phyloP scores from a whole-genome alignment of 73 alveolate species.

The Durusdinium trenchii region DNA sequence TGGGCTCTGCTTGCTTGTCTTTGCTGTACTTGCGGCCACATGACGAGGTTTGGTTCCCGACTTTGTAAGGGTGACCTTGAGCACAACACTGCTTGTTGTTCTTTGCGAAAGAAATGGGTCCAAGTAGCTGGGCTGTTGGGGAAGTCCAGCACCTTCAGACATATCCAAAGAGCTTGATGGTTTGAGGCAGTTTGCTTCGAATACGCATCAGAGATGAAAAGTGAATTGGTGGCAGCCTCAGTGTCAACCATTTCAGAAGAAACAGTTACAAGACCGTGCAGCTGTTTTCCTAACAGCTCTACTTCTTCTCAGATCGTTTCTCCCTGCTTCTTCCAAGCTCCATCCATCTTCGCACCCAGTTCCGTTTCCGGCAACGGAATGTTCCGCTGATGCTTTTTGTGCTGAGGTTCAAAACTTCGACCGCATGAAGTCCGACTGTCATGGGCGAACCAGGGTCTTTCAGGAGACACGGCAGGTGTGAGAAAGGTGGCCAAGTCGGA shows the following conservation, averaged over 20 bases:
- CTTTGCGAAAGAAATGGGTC: background rate
- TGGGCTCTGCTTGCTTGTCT: conserved; percentile 39
- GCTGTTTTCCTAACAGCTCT: background rate
- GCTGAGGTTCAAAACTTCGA: no score
- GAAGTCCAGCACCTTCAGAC: no score
- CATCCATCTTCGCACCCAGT: background rate
- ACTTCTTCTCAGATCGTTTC: background rate
- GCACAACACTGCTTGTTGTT: background rate
- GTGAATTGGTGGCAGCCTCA: conserved; percentile 15
- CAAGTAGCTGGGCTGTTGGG: no score
- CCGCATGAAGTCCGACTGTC: no score
- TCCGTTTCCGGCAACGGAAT: no score
- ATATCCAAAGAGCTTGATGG: background rate
- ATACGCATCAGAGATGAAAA: conserved; percentile 1
- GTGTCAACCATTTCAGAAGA: background rate
- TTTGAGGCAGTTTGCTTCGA: conserved; percentile 15
- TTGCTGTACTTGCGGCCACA: background rate
- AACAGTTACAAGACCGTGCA: background rate
- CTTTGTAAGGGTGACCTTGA: background rate
- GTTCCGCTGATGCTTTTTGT: no score
- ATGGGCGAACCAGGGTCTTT: no score
- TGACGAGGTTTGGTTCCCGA: background rate
- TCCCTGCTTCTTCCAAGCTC: background rate
- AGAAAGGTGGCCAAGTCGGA: no score
- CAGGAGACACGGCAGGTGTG: no score